These are phyloP conservation scores for Exophiala alcalophila DNA, from an alignment of 2,329 filamentous ascomycete genomes.

Conservation along the genomic window DNA sequence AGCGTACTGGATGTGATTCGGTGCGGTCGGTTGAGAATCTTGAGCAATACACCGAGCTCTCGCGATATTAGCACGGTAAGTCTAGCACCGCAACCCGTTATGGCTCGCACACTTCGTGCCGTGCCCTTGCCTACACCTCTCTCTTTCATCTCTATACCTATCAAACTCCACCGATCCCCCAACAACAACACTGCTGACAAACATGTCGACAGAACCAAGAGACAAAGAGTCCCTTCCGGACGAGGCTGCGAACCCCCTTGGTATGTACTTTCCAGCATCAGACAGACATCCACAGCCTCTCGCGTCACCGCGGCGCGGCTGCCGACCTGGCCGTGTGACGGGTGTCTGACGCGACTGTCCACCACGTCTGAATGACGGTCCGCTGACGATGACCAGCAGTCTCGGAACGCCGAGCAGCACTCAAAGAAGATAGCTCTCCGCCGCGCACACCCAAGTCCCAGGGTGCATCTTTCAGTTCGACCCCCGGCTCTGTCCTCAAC, in stretches of 20 bases:
- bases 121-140: not conserved
- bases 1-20: too few species aligned
- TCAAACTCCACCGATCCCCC: not conserved
- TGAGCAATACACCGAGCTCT: too few species aligned
- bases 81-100: constrained; percentile 1
- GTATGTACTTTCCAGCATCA: constrained; percentile 9
- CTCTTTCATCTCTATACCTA: constrained; percentile 1
- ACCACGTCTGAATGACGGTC: not conserved
- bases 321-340: constrained; percentile 3
- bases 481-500: not conserved
- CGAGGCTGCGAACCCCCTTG: constrained; percentile 7
- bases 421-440: not conserved
- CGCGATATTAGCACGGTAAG: constrained; percentile 12
- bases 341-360: constrained; percentile 1
- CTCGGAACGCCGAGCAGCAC: not conserved
- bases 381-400: constrained; percentile 11
- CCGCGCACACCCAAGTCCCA: constrained; percentile 1
- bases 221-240: constrained; percentile 6
- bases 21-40: too few species aligned
- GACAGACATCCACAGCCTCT: not conserved
- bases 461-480: constrained; percentile 6
- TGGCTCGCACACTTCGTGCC: not conserved
- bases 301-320: not conserved
- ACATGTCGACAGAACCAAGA: constrained; percentile 16
- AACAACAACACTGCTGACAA: constrained; percentile 10